Evolutionary conservation across 2,329 filamentous ascomycete species (phyloP).

Genomic region (Colletotrichum musae): DNA sequence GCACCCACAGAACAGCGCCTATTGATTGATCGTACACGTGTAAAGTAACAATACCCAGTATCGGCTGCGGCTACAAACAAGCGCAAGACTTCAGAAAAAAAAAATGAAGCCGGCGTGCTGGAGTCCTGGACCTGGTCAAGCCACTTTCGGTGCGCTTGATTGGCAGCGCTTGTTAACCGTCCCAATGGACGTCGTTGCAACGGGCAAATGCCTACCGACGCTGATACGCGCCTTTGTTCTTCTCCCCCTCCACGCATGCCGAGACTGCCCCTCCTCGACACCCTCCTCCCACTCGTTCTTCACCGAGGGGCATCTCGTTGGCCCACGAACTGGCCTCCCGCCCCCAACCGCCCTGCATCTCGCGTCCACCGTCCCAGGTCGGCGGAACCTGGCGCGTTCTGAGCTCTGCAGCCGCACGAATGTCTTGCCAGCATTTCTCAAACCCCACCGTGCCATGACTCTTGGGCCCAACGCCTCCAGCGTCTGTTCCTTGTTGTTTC

Average conservation of each 20-base stretch:
- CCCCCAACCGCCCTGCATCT: neutral
- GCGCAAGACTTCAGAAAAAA: neutral
- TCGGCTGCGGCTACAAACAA: neutral
- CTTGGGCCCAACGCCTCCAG: slow-evolving; percentile 4
- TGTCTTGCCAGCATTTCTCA: slow-evolving; percentile 25
- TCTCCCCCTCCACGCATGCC: neutral
- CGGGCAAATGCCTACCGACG: slow-evolving; percentile 35
- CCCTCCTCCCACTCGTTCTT: neutral
- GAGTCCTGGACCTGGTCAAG: slow-evolving; percentile 16
- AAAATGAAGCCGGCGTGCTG: slow-evolving; percentile 6
- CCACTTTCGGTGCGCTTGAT: slow-evolving; percentile 18
- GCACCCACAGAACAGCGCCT: neutral
- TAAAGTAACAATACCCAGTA: neutral
- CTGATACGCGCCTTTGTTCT: slow-evolving; percentile 25
- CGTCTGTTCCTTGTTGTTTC: neutral
- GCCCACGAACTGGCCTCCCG: neutral
- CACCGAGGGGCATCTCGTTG: neutral
- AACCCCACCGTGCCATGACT: slow-evolving; percentile 24
- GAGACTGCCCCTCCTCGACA: neutral
- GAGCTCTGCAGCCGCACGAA: slow-evolving; percentile 34
- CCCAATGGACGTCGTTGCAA: slow-evolving; percentile 34
- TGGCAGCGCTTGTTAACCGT: slow-evolving; percentile 38
- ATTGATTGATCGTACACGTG: neutral
- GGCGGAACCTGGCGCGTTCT: slow-evolving; percentile 19
- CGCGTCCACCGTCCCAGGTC: slow-evolving; percentile 6